Evolutionary conservation across 805 yeast genomes (phyloP), one percentile per base, ranked within the genome.

Genomic region (Lipomyces sp.): DNA sequence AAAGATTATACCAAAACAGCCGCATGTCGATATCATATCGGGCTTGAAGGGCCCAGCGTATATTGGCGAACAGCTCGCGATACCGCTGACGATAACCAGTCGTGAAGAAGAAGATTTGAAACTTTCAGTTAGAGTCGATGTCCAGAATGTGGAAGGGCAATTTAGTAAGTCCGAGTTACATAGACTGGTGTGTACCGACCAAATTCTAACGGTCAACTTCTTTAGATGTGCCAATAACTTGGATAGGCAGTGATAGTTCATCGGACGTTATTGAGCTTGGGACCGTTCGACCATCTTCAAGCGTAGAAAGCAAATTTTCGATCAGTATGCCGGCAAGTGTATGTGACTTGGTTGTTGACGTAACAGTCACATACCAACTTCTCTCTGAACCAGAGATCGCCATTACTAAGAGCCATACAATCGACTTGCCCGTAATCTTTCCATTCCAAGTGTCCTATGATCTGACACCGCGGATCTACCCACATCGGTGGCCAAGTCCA

Each of bases 361-460:
- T 67, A 13, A 60, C 57, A 8, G 64, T 63, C 10, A 61, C 57
- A 6, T 71, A 71, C 56, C 62, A 57, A 53, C 56, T 71, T 13
- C 35, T 45, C n/a, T 62, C 70, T 6, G 71, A 71, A 56, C 69
- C 67, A 11, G 66, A 65, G 8, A 63, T 64, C 32, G 57, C 42
- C 35, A 60, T 72, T 15, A 33, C 48, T 7, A 67, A 72, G 53
- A 57, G 56, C 8, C 57, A 50, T 53, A 33, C 45, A 11, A 35
- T 66, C 39, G 67, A 64, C 51, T 7, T 80, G 7, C 77, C 78
- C 13, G 77, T 79, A 0, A 62, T 72, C 18, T 65, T 69, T 48
- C 81, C 82, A 6, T 77, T 80, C 64, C 72, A 80, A 2, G 76
- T 74, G 11, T 73, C 75, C 15, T 80, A 78, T 60, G 78, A 77